Evolutionary conservation across 2,329 filamentous ascomycete species (phyloP).

Genomic region (Xylariaceae sp.): DNA sequence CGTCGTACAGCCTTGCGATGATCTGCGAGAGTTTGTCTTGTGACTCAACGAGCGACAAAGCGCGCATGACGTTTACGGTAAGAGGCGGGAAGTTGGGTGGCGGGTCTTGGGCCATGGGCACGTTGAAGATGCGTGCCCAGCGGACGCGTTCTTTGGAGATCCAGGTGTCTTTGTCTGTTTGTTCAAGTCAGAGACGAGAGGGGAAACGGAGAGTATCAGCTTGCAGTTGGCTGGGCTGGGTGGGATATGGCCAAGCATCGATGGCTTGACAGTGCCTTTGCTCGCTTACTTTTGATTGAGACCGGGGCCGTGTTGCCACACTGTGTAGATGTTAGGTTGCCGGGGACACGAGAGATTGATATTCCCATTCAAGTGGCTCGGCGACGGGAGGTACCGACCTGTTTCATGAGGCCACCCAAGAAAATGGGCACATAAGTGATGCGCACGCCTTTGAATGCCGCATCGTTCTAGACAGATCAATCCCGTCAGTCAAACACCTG

Average conservation of each 20-base stretch:
- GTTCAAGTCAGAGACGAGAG: background rate
- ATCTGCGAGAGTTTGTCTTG: constrained; percentile 21
- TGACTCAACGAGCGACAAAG: constrained; percentile 27
- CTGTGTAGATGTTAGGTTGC: background rate
- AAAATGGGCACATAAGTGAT: constrained; percentile 37
- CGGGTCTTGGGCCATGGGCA: constrained; percentile 31
- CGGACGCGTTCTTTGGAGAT: constrained; percentile 32
- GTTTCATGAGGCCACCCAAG: constrained; percentile 36
- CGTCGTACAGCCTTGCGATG: constrained; percentile 32
- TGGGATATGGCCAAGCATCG: too few species aligned
- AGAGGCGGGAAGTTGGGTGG: constrained; percentile 36
- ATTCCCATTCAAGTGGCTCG: too few species aligned
- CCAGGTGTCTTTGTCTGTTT: constrained; percentile 37
- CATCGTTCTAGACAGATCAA: constrained; percentile 4
- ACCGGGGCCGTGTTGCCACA: background rate
- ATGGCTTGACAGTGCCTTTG: too few species aligned
- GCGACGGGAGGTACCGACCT: constrained; percentile 24
- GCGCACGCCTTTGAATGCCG: constrained; percentile 28
- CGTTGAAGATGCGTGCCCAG: constrained; percentile 33
- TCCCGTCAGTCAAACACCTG: background rate
- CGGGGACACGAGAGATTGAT: too few species aligned
- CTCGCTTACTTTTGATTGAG: background rate
- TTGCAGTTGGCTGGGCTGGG: too few species aligned
- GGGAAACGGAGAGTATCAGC: background rate
- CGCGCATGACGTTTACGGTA: constrained; percentile 35